A percentile compares a stretch with the other conserved stretches of the same genome.
phyloP scores from a whole-genome alignment of 495 filamentous ascomycete genomes.

The Aspergillus taichungensis region DNA sequence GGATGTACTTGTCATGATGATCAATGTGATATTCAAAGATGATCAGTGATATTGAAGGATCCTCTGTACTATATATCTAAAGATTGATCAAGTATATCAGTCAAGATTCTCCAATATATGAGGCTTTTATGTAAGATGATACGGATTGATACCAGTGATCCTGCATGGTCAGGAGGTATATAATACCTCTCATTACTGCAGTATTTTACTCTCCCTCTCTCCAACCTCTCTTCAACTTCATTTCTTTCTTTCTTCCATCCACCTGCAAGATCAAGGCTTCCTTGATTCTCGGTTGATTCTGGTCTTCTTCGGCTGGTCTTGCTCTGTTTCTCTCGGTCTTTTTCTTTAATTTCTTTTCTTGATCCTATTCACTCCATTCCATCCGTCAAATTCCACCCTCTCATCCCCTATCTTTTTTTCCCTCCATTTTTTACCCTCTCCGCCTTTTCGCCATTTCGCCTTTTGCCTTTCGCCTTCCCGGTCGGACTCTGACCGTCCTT shows the following conservation, averaged over 20 bases:
- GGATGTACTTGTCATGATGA: no score
- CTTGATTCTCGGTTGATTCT: constrained; percentile 14
- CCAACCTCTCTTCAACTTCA: constrained; percentile 17
- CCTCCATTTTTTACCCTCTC: constrained; percentile 10
- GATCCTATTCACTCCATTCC: constrained; percentile 1
- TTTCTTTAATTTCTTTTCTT: constrained; percentile 1
- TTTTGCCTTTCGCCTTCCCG: constrained; percentile 13
- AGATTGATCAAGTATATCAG: no score
- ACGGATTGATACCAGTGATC: neutral
- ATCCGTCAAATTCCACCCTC: constrained; percentile 1
- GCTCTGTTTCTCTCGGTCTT: constrained; percentile 8
- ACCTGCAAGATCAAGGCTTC: constrained; percentile 30
- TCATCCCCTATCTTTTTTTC: constrained; percentile 12
- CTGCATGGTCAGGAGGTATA: no score
- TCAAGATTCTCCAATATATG: no score
- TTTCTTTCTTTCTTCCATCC: constrained; percentile 9
- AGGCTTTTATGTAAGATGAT: no score
- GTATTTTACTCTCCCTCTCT: constrained; percentile 20
- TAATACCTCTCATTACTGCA: constrained; percentile 1
- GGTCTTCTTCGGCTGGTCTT: constrained; percentile 6
- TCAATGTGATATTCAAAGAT: no score
- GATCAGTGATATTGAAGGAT: no score
- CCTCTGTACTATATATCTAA: no score
- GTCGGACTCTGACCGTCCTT: constrained; percentile 14
- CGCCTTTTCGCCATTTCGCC: constrained; percentile 14